Base-by-base conservation (phyloP, 768 basidiomycete genomes). In the Tulasnella sp. region DNA sequence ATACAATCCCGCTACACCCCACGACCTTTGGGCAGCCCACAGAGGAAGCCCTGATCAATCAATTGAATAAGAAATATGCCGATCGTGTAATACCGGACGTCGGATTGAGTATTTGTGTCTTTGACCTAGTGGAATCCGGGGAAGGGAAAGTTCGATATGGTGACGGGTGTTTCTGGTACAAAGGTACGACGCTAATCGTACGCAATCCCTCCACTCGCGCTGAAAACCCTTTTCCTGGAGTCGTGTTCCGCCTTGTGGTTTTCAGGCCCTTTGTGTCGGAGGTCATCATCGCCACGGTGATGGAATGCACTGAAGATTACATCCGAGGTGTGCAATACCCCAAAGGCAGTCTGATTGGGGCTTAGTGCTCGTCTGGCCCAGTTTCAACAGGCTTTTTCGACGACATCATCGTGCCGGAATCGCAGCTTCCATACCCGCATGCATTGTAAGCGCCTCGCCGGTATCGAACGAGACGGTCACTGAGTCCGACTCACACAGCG, bases 71-170 rank as follows among this genome's bases (percentile, higher is more conserved):
- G 68, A 96, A 96, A 70, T 98, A 94, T 62, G 86, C 94, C 4
- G 97, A 98, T 67, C 79, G 84, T 53, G 80, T 93, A 43, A 71
- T 97, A 15, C 87, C 92, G 64, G 85, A 91, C 56, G 83, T 94
- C 57, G 94, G 94, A 0, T 77, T 99, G 21, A 93, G 89, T 62
- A 78, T 98, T 51, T 88, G 83, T 59, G 79, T 91, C 0, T 96
- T 91, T 60, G 94, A 98, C 67, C 71, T 99, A 37, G 72, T 82
- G 0, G 79, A 89, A 62, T 85, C 82, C 1, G 84, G 89, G 1
- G 92, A 97, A 65, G 94, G 94, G 1, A 92, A 86, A 61, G 83
- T 99, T 4, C 77, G 91, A 34, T 96, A 93, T 64, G 93, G 94
- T 0, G 94, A 99, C 68, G 94, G 94, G 0, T 83, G 82, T 66